phyloP scores from a whole-genome alignment of 202 grass and related monocot species.

The Zoysia matrella region DNA sequence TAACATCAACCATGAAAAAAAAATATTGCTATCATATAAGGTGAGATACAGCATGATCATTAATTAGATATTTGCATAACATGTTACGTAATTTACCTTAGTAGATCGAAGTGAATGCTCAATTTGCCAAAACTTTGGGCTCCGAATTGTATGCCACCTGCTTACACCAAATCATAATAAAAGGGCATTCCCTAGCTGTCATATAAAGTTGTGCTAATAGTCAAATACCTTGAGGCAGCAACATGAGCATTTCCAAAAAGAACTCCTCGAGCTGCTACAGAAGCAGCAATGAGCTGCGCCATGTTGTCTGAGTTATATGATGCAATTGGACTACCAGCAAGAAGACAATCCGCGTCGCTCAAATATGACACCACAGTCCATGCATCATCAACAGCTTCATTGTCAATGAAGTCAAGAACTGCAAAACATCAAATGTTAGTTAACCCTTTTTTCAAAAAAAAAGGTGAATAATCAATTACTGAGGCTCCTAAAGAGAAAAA shows the following conservation, averaged over 20 bases:
- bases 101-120: slow-evolving; percentile 65
- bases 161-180: slow-evolving; percentile 48
- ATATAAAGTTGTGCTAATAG: slow-evolving; percentile 28
- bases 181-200: not conserved
- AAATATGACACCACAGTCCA: slow-evolving; percentile 76
- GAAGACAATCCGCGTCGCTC: slow-evolving; percentile 86
- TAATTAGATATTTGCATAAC: slow-evolving; percentile 23
- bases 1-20: not conserved
- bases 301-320: slow-evolving; percentile 64
- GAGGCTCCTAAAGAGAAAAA: not conserved
- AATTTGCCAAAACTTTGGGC: slow-evolving; percentile 80
- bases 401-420: slow-evolving; percentile 88
- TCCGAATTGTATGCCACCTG: slow-evolving; percentile 93
- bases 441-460: too few species aligned
- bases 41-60: slow-evolving; percentile 12
- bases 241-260: slow-evolving; percentile 93
- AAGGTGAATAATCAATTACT: too few species aligned
- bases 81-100: slow-evolving; percentile 63
- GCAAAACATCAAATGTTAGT: slow-evolving; percentile 34
- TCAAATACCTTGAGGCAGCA: slow-evolving; percentile 68
- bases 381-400: slow-evolving; percentile 76
- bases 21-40: not conserved
- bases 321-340: slow-evolving; percentile 53
- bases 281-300: slow-evolving; percentile 74
- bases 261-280: slow-evolving; percentile 78